Conservation (phyloP, 305 asterid genomes). For the Fraxinus platypoda region DNA sequence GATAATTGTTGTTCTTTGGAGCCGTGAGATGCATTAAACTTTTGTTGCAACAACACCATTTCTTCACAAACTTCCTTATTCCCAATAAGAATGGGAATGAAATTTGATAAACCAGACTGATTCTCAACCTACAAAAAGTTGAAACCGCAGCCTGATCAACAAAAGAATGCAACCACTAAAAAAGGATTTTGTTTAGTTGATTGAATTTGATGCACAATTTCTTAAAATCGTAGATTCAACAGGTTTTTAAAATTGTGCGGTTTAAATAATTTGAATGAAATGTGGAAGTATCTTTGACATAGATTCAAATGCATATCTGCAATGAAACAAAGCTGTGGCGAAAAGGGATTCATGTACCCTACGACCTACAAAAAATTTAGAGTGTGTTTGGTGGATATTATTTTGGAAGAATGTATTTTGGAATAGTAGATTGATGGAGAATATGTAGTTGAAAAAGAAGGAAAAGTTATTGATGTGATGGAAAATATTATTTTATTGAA, state of each 20-base stretch:
- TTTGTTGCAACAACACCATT: constrained; percentile 60
- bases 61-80: constrained; percentile 78
- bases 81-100: constrained; percentile 77
- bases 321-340: background rate
- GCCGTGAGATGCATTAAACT: constrained; percentile 28
- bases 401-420: too few species aligned
- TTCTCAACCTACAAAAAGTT: constrained; percentile 74
- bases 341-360: background rate
- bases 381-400: too few species aligned
- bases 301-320: background rate
- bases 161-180: background rate
- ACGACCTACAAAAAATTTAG: background rate
- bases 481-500: too few species aligned
- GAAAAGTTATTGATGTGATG: too few species aligned
- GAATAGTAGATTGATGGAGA: too few species aligned
- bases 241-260: background rate
- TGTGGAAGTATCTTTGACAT: background rate
- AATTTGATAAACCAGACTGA: constrained; percentile 88
- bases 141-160: constrained; percentile 5
- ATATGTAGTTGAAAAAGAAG: too few species aligned
- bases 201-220: background rate
- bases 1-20: constrained; percentile 32
- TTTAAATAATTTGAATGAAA: background rate
- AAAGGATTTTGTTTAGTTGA: background rate
- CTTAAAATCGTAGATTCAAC: background rate